Percentiles rank a stretch among this genome's conserved stretches.
These are phyloP conservation scores for Phytopythium cucurbitacearum DNA, from an alignment of 352 stramenopile genomes.

Conservation along the genomic window DNA sequence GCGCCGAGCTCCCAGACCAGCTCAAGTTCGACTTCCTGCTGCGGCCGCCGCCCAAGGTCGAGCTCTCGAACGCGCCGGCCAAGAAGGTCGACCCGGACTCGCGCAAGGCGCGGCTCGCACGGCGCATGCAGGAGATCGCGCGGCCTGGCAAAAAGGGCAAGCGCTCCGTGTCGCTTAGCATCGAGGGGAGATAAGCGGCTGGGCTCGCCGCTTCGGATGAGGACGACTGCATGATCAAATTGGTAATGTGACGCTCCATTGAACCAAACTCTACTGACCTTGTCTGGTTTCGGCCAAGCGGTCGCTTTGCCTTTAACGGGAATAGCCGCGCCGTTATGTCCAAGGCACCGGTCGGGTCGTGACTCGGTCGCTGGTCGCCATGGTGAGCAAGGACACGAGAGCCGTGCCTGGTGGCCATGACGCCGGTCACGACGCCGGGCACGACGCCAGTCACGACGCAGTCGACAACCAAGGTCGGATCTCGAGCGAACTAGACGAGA, in stretches of 20 bases:
- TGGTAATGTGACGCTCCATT: too few relatives aligned
- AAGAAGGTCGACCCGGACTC: conserved; percentile 75
- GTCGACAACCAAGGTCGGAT: neutral
- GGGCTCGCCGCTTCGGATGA: too few relatives aligned
- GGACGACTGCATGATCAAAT: too few relatives aligned
- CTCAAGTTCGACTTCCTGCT: conserved; percentile 82
- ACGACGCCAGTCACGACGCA: neutral
- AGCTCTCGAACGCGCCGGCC: conserved; percentile 47
- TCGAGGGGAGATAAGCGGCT: conserved; percentile 70
- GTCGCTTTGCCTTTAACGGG: too few relatives aligned
- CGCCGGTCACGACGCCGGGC: conserved; percentile 1
- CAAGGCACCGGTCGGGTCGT: too few relatives aligned
- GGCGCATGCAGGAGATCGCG: conserved; percentile 86
- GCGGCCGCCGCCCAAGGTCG: conserved; percentile 77
- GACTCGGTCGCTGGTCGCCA: conserved; percentile 1
- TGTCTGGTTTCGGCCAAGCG: too few relatives aligned
- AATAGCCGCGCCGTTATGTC: too few relatives aligned
- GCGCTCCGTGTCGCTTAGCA: conserved; percentile 68
- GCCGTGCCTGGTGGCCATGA: conserved; percentile 7
- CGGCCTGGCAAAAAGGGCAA: conserved; percentile 74
- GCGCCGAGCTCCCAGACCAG: conserved; percentile 64
- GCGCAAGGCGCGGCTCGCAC: conserved; percentile 75
- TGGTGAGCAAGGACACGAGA: conserved; percentile 24
- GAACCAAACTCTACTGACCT: too few relatives aligned
- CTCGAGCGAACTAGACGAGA: neutral